Evolutionary conservation across 208 protist genomes (phyloP), one percentile per base, ranked within the genome.

Genomic region (Crithidia expoeki): DNA sequence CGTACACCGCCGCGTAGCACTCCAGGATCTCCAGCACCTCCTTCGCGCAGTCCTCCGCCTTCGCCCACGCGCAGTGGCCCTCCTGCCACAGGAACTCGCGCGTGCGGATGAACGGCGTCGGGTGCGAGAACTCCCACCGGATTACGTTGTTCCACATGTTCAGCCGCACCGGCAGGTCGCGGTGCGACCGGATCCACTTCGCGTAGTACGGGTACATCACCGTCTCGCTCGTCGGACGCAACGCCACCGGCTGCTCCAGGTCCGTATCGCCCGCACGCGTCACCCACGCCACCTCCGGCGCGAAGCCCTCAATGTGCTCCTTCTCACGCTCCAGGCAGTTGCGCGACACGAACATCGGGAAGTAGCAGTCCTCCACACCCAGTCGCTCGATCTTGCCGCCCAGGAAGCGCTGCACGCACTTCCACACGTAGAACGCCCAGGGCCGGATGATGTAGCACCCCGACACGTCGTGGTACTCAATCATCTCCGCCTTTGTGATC

Each of bases 61-160:
- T 98, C 14, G 92, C 90, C 83, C 94, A 98, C 25, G 97, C 98
- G 68, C 91, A 96, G 83, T 97, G 96, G 23, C 98, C 98, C 88
- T 99, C 99, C 89, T 99, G 98, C 99, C 99, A 99, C 21, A 99
- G 90, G 81, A 99, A 99, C 90, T 99, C 98, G 57, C 99, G 88
- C 11, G 96, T 98, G 70, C 99, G 96, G 70, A 99, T 96, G 88
- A 99, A 99, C 30, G 99, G 99, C 28, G 95, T 98, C 28, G 98
- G 97, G 76, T 99, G 92, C 76, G 98, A 99, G 82, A 99, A 99
- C 90, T 99, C 98, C 98, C 98, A 99, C 58, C 98, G 96, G 28
- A 99, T 98, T 50, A 99, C 98, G 76, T 99, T 99, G 74, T 96
- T 98, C 98, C 98, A 99, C 93, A 98, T 97, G 76, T 99, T 98